Percentiles rank a stretch among this genome's conserved stretches.
Evolutionary conservation across 345 rosid genomes (phyloP).

Genomic region (Lumnitzera racemosa): DNA sequence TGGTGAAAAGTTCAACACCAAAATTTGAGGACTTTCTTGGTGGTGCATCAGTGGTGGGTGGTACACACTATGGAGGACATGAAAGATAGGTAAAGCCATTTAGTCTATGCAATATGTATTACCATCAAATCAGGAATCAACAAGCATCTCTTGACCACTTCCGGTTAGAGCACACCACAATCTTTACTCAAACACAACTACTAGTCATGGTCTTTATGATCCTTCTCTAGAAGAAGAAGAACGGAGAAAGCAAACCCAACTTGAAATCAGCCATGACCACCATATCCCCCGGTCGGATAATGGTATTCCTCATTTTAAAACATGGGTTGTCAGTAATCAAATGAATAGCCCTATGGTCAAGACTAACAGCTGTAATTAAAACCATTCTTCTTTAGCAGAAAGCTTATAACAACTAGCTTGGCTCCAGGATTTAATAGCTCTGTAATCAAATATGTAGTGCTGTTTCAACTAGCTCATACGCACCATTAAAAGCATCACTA

Average conservation of each 20-base stretch:
- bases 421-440: too few species aligned
- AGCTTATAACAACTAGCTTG: too few species aligned
- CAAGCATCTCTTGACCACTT: constrained; percentile 4
- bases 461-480: too few species aligned
- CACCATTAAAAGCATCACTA: too few species aligned
- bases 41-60: constrained; percentile 21
- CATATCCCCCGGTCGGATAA: constrained; percentile 8
- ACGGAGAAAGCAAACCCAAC: constrained; percentile 9
- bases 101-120: constrained; percentile 18
- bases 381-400: background rate
- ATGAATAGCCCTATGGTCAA: background rate
- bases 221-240: background rate
- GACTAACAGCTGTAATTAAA: background rate
- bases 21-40: constrained; percentile 73
- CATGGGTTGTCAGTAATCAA: constrained; percentile 9
- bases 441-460: too few species aligned
- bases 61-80: background rate
- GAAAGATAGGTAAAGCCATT: constrained; percentile 14
- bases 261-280: background rate
- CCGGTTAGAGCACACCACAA: background rate
- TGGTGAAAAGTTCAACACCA: constrained; percentile 45
- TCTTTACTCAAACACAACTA: background rate
- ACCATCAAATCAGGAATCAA: constrained; percentile 6
- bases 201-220: background rate
- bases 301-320: constrained; percentile 13